Conservation (phyloP, 129 eudicot genomes). For the Mikania micrantha region DNA sequence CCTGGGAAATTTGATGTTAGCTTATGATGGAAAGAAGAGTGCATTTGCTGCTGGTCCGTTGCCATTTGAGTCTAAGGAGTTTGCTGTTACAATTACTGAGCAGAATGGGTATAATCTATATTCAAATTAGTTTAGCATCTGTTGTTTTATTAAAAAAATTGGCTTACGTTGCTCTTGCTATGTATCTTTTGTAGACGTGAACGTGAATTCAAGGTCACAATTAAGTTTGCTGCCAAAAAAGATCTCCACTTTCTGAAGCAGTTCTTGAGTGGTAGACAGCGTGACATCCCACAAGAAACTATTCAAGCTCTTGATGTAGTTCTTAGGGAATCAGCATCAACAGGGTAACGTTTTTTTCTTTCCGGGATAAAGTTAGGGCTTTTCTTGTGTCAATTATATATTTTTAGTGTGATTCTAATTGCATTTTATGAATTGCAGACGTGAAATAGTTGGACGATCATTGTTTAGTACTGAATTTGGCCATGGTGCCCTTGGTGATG, state of each 20-base stretch:
- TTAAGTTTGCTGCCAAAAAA: constrained; percentile 61
- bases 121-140: background rate
- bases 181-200: constrained; percentile 35
- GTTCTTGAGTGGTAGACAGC: constrained; percentile 42
- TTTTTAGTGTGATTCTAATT: background rate
- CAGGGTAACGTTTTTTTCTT: constrained; percentile 10
- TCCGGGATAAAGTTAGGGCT: background rate
- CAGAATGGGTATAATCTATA: constrained; percentile 18
- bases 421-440: constrained; percentile 24
- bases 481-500: constrained; percentile 53
- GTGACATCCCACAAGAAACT: constrained; percentile 63
- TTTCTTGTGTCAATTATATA: background rate
- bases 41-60: constrained; percentile 57
- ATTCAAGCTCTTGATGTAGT: constrained; percentile 83
- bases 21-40: constrained; percentile 78
- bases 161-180: background rate
- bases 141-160: background rate
- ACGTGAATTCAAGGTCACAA: constrained; percentile 46
- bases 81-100: constrained; percentile 37
- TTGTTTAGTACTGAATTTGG: constrained; percentile 48
- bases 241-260: constrained; percentile 48
- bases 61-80: constrained; percentile 68
- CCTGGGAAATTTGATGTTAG: constrained; percentile 42
- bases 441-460: constrained; percentile 61
- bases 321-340: constrained; percentile 45